A percentile compares a stretch with the other conserved stretches of the same genome.
Conservation (phyloP, 2,329 filamentous ascomycete species). For the Chlorencoelia australis region DNA sequence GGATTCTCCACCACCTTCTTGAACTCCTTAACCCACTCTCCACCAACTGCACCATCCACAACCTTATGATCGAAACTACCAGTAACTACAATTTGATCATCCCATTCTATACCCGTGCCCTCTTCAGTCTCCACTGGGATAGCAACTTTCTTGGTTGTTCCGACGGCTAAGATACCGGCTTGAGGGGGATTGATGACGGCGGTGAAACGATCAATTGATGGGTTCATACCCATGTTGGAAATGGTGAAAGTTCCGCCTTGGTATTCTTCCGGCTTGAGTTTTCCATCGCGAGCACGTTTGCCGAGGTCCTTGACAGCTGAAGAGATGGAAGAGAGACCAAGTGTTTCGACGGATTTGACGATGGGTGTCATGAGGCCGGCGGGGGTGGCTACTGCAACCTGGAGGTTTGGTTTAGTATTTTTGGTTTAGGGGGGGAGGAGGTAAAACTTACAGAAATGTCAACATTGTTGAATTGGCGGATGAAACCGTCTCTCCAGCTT, state of each 20-base stretch:
- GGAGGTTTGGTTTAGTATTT: conserved; percentile 1
- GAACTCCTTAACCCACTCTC: conserved; percentile 91
- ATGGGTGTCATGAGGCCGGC: conserved; percentile 95
- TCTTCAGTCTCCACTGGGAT: conserved; percentile 79
- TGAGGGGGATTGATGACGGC: conserved; percentile 99
- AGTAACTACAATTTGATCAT: conserved; percentile 93
- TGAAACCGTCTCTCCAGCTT: conserved; percentile 81
- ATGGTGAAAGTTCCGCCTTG: conserved; percentile 98
- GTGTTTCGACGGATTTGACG: conserved; percentile 77
- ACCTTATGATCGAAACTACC: conserved; percentile 99
- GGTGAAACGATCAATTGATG: conserved; percentile 91
- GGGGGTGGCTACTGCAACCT: conserved; percentile 56
- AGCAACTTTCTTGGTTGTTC: conserved; percentile 91
- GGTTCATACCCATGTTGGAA: conserved; percentile 99
- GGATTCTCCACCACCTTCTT: conserved; percentile 99
- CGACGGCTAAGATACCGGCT: conserved; percentile 87
- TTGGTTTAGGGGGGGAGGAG: neutral
- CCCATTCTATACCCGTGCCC: conserved; percentile 71
- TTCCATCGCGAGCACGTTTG: conserved; percentile 90
- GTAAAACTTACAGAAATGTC: conserved; percentile 78
- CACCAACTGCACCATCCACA: conserved; percentile 90
- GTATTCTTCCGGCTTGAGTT: conserved; percentile 99
- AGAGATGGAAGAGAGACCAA: conserved; percentile 84
- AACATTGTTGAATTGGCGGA: conserved; percentile 86
- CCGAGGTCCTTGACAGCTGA: conserved; percentile 88